Conservation (phyloP, 495 filamentous ascomycete genomes). For the Neurospora terricola region DNA sequence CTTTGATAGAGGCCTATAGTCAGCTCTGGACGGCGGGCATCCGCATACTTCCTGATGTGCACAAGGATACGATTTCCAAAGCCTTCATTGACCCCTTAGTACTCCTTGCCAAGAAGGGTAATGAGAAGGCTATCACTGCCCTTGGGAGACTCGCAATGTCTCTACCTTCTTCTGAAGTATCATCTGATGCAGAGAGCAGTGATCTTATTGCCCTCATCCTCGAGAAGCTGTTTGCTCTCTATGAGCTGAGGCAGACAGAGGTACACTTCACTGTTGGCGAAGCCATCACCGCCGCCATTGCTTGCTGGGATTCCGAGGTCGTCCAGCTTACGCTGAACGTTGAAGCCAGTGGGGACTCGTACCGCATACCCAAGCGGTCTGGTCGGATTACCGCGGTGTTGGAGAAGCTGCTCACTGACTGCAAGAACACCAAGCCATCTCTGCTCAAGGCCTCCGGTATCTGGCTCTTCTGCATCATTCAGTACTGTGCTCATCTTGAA, state of each 20-base stretch:
- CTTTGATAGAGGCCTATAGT: slow-evolving; percentile 54
- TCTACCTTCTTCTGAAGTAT: slow-evolving; percentile 17
- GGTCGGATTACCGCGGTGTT: slow-evolving; percentile 44
- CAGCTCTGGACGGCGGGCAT: slow-evolving; percentile 65
- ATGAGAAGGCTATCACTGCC: slow-evolving; percentile 67
- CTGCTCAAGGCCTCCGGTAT: slow-evolving; percentile 83
- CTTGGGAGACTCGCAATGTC: slow-evolving; percentile 59
- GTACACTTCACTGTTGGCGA: slow-evolving; percentile 84
- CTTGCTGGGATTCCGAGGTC: slow-evolving; percentile 62
- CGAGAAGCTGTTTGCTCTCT: slow-evolving; percentile 57
- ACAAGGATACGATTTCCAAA: slow-evolving; percentile 3
- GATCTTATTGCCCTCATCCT: slow-evolving; percentile 38
- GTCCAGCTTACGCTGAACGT: slow-evolving; percentile 42
- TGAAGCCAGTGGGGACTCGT: slow-evolving; percentile 21
- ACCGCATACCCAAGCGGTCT: slow-evolving; percentile 26
- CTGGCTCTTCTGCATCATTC: slow-evolving; percentile 86
- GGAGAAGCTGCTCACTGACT: slow-evolving; percentile 62
- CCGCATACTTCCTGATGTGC: neutral
- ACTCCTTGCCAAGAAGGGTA: slow-evolving; percentile 62
- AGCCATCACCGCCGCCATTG: slow-evolving; percentile 64
- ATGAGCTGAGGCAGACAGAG: slow-evolving; percentile 75
- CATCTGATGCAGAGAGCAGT: slow-evolving; percentile 6
- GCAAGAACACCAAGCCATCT: slow-evolving; percentile 72
- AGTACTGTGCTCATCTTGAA: slow-evolving; percentile 69
- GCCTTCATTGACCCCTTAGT: slow-evolving; percentile 48